Percentiles rank a stretch among this genome's conserved stretches.
Conservation (phyloP, 306 rosid species). For the Lupinus albus region DNA sequence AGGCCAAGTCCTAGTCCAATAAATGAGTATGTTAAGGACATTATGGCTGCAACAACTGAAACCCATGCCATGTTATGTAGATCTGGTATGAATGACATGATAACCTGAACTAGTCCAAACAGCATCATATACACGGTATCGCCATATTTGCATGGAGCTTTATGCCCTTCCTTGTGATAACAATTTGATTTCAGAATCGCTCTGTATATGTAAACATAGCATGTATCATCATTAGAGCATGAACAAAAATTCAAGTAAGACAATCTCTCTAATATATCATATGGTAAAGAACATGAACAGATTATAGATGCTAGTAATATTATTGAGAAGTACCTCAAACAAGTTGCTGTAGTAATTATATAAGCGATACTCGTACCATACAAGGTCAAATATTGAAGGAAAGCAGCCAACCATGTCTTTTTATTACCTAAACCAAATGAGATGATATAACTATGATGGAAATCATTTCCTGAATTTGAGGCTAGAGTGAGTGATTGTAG, state of each 20-base stretch:
- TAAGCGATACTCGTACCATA: conserved; percentile 59
- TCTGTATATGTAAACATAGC: conserved; percentile 44
- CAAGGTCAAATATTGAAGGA: conserved; percentile 56
- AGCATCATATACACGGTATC: conserved; percentile 56
- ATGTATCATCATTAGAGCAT: conserved; percentile 1
- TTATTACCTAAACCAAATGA: conserved; percentile 49
- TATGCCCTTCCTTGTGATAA: conserved; percentile 77
- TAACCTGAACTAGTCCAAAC: conserved; percentile 72
- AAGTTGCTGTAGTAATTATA: conserved; percentile 54
- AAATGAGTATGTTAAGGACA: conserved; percentile 72
- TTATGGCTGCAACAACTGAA: conserved; percentile 70
- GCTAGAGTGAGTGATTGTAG: neutral
- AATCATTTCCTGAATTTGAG: conserved; percentile 33
- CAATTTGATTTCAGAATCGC: conserved; percentile 80
- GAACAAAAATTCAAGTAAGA: neutral
- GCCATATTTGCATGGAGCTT: conserved; percentile 66
- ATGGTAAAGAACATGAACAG: neutral
- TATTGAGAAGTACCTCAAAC: conserved; percentile 56
- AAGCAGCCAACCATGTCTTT: conserved; percentile 52
- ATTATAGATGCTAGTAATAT: neutral
- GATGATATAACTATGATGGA: conserved; percentile 10
- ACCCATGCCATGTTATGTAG: conserved; percentile 77
- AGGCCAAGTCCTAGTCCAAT: conserved; percentile 81
- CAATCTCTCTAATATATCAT: neutral
- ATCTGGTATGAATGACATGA: conserved; percentile 82